Conservation (phyloP, 2,329 filamentous ascomycete species). For the Calycina herbarum region DNA sequence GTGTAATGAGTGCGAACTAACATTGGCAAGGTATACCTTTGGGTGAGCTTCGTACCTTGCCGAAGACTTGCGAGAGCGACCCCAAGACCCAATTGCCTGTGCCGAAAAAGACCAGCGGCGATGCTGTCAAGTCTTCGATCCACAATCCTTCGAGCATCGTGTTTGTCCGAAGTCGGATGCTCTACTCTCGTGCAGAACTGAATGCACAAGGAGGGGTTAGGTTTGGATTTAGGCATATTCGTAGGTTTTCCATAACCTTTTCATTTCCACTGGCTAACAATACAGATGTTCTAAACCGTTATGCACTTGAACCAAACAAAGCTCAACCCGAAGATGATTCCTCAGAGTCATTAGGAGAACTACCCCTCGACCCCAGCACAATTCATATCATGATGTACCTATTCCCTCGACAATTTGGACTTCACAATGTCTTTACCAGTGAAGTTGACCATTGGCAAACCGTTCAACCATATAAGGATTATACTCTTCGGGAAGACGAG, state of each 20-base stretch:
- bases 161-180: conserved; percentile 79
- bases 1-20: not conserved
- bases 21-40: conserved; percentile 31
- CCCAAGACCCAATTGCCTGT: not conserved
- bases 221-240: conserved; percentile 78
- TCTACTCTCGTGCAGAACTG: conserved; percentile 76
- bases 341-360: not conserved
- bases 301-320: conserved; percentile 37
- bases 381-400: conserved; percentile 84
- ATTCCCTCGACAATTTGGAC: conserved; percentile 84
- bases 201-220: conserved; percentile 67
- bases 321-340: not conserved
- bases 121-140: not conserved
- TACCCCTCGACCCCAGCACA: conserved; percentile 50
- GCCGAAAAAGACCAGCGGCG: not conserved
- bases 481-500: conserved; percentile 81
- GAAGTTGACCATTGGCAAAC: conserved; percentile 64
- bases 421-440: conserved; percentile 91
- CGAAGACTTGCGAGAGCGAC: not conserved
- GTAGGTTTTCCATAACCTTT: conserved; percentile 51
- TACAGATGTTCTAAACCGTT: conserved; percentile 79
- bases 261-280: conserved; percentile 28
- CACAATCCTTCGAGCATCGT: conserved; percentile 58
- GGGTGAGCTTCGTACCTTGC: conserved; percentile 26
- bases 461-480: conserved; percentile 76